Base-by-base conservation (phyloP, 2,329 filamentous ascomycete genomes). In the Grosmannia huntii region DNA sequence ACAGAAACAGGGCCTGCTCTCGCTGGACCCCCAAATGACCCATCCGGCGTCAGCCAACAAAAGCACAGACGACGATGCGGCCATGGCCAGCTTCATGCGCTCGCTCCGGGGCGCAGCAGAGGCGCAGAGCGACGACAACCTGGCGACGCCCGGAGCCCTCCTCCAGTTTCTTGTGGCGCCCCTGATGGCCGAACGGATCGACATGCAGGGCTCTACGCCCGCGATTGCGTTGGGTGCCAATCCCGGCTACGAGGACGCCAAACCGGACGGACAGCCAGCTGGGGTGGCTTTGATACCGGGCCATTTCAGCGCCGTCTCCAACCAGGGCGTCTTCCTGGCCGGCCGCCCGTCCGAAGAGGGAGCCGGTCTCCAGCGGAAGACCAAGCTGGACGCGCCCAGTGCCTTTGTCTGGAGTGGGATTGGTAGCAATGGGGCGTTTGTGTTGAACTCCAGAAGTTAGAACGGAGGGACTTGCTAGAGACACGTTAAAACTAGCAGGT, bases 1-100 rank as follows among this genome's bases (percentile, higher is more conserved):
- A 19, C 75, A 80, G 58, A 94, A 92, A 68, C 83, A 86, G 65
- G 89, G 89, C 0, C 73, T 95, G 0, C 73, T 95, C 3, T 89
- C 89, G 6, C 76, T 95, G 4, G 89, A 94, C 66, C 87, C 89
- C 4, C 79, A 89, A 62, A 77, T 74, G 19, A 75, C 69, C 23
- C 80, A 81, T 64, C 72, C 71, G 48, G 10, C 68, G 0, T 68
- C 23, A 5, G 19, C 28, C 6, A 46, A 16, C 16, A 31, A 3
- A 7, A 28, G 4, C 41, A 16, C 48, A 49, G 60, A 55, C 14
- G 57, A 78, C 48, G 73, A 82, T 53, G 76, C 80, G 23, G 73
- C 76, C 56, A 73, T 85, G 63, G 72, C 78, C 41, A 72, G 70
- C 61, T 82, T 84, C 61, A 76, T 82, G 62, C 71, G 73, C 52